These are phyloP conservation scores for Fraxinus platypoda DNA, from an alignment of 305 asterid genomes.

Conservation along the genomic window DNA sequence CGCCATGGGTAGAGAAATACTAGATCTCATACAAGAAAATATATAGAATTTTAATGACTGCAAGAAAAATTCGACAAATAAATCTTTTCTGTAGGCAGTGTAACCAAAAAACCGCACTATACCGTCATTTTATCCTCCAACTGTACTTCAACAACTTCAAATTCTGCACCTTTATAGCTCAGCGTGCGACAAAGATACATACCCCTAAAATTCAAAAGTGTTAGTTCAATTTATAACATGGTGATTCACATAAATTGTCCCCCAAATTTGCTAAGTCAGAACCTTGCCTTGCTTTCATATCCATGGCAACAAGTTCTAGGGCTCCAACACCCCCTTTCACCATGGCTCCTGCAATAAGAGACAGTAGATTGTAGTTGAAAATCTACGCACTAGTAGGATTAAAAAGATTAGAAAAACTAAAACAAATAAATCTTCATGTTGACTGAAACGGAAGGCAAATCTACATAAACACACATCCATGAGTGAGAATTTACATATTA, in stretches of 20 bases:
- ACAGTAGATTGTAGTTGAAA: slow-evolving; percentile 19
- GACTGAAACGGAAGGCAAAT: neutral
- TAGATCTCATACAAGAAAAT: neutral
- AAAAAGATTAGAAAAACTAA: neutral
- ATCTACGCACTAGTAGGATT: slow-evolving; percentile 6
- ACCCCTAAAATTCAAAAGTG: slow-evolving; percentile 57
- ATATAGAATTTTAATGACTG: slow-evolving; percentile 1
- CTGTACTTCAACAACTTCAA: slow-evolving; percentile 94
- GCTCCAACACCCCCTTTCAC: slow-evolving; percentile 99
- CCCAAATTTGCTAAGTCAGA: slow-evolving; percentile 19
- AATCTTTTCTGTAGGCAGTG: slow-evolving; percentile 26
- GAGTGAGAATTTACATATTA: neutral
- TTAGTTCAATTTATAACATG: slow-evolving; percentile 25
- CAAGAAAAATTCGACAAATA: neutral
- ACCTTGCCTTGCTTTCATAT: slow-evolving; percentile 99
- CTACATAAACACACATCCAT: slow-evolving; percentile 6
- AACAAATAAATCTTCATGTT: neutral
- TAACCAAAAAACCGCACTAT: slow-evolving; percentile 21
- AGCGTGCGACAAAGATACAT: slow-evolving; percentile 99
- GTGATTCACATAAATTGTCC: slow-evolving; percentile 16
- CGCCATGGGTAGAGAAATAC: neutral
- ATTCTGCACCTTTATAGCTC: slow-evolving; percentile 94
- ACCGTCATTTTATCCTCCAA: slow-evolving; percentile 85
- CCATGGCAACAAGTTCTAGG: slow-evolving; percentile 99
- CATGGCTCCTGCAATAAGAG: slow-evolving; percentile 64